Evolutionary conservation across 331 rosid species (phyloP).

Genomic region (Acacia pycnantha): DNA sequence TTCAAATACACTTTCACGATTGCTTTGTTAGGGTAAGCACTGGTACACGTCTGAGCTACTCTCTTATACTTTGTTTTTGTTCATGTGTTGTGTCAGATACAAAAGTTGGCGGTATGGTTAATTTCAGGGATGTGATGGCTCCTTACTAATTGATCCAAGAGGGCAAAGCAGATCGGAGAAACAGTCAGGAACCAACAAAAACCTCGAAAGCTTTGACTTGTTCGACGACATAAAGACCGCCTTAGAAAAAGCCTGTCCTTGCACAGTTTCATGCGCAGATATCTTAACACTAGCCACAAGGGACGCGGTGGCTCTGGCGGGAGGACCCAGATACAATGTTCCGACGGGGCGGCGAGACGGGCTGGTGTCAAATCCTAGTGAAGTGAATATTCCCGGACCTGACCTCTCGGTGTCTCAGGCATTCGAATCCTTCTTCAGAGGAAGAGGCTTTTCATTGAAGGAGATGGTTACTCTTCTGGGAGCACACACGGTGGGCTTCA

Average conservation of each 20-base stretch:
- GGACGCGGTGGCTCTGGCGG: conserved; percentile 44
- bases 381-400: conserved; percentile 46
- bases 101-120: not conserved
- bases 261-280: conserved; percentile 58
- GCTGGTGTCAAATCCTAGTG: conserved; percentile 10
- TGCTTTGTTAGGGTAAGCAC: conserved; percentile 53
- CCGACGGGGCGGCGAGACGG: conserved; percentile 58
- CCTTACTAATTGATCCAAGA: conserved; percentile 46
- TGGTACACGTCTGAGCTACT: not conserved
- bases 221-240: conserved; percentile 42
- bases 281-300: conserved; percentile 53
- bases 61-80: not conserved
- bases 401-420: conserved; percentile 25
- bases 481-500: conserved; percentile 58
- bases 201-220: conserved; percentile 38
- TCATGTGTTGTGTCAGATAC: not conserved
- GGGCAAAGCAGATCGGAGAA: conserved; percentile 36
- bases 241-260: conserved; percentile 49
- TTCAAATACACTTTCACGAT: conserved; percentile 67
- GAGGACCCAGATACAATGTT: conserved; percentile 43
- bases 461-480: conserved; percentile 70
- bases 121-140: conserved; percentile 58
- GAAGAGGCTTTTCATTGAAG: conserved; percentile 30
- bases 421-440: conserved; percentile 28
- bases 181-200: conserved; percentile 34